Conservation (phyloP, 1,284 basidiomycete genomes). For the Neolentinus lepideus region DNA sequence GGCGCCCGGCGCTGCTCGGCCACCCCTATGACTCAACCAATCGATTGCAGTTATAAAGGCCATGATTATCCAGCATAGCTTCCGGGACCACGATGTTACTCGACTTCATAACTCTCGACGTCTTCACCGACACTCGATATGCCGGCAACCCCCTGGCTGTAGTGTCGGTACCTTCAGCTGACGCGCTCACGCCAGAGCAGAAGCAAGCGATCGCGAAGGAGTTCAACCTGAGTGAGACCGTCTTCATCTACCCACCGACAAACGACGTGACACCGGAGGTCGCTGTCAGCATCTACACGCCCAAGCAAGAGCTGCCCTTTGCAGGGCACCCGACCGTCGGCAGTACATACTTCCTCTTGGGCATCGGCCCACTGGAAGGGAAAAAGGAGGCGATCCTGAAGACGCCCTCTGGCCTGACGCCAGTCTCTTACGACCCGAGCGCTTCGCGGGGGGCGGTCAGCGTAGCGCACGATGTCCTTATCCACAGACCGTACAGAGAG, state of each 20-base stretch:
- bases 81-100: slow-evolving; percentile 4
- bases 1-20: neutral
- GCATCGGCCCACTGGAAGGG: slow-evolving; percentile 10
- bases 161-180: slow-evolving; percentile 24
- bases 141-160: slow-evolving; percentile 37
- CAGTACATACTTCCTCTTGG: slow-evolving; percentile 30
- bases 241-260: slow-evolving; percentile 28
- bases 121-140: slow-evolving; percentile 33
- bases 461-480: slow-evolving; percentile 33
- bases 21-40: neutral
- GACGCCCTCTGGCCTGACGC: slow-evolving; percentile 34
- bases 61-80: neutral
- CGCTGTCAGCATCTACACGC: slow-evolving; percentile 34
- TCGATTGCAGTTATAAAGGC: neutral
- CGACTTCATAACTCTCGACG: slow-evolving; percentile 26
- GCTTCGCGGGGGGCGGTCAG: slow-evolving; percentile 22
- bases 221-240: slow-evolving; percentile 41
- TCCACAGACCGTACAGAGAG: slow-evolving; percentile 22
- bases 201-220: slow-evolving; percentile 36
- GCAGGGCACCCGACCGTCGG: slow-evolving; percentile 39
- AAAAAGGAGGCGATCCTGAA: slow-evolving; percentile 20
- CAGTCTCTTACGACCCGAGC: slow-evolving; percentile 18
- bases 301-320: slow-evolving; percentile 32
- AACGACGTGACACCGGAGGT: slow-evolving; percentile 13
- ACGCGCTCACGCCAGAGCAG: slow-evolving; percentile 24